phyloP scores from a whole-genome alignment of 305 asterid species.

The Fraxinus sp. region DNA sequence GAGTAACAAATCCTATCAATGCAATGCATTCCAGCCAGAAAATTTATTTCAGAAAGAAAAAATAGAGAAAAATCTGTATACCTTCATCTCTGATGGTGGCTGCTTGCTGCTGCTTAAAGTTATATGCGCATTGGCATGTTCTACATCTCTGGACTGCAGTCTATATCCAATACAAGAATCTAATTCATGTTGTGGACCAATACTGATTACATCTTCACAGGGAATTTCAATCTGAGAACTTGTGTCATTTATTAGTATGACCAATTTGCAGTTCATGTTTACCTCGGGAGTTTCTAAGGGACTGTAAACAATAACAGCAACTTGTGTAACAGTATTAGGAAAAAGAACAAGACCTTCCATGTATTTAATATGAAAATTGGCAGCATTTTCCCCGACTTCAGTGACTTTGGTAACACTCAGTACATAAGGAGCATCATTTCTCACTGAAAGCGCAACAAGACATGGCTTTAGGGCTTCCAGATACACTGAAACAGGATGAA shows the following conservation, averaged over 20 bases:
- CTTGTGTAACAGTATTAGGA: constrained; percentile 63
- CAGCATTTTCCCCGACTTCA: constrained; percentile 39
- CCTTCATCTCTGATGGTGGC: constrained; percentile 46
- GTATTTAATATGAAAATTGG: constrained; percentile 49
- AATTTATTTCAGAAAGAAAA: constrained; percentile 15
- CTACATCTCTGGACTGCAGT: constrained; percentile 31
- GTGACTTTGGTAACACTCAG: constrained; percentile 51
- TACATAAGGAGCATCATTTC: constrained; percentile 52
- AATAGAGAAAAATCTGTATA: constrained; percentile 33
- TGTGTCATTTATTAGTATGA: constrained; percentile 58
- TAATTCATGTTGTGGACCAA: constrained; percentile 41
- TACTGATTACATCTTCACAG: constrained; percentile 50
- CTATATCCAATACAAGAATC: constrained; percentile 42
- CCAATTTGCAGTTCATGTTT: constrained; percentile 50
- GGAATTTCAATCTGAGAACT: constrained; percentile 59
- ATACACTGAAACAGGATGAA: constrained; percentile 34
- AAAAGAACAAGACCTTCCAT: constrained; percentile 69
- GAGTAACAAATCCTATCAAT: not conserved
- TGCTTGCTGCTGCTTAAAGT: constrained; percentile 32
- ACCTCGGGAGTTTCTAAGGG: constrained; percentile 29
- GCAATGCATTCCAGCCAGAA: not conserved
- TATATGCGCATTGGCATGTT: constrained; percentile 26
- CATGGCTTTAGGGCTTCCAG: constrained; percentile 46
- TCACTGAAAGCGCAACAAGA: constrained; percentile 47
- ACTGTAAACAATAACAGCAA: constrained; percentile 53